Evolutionary conservation across 768 basidiomycete genomes (phyloP).

Genomic region (Inosperma sp.): DNA sequence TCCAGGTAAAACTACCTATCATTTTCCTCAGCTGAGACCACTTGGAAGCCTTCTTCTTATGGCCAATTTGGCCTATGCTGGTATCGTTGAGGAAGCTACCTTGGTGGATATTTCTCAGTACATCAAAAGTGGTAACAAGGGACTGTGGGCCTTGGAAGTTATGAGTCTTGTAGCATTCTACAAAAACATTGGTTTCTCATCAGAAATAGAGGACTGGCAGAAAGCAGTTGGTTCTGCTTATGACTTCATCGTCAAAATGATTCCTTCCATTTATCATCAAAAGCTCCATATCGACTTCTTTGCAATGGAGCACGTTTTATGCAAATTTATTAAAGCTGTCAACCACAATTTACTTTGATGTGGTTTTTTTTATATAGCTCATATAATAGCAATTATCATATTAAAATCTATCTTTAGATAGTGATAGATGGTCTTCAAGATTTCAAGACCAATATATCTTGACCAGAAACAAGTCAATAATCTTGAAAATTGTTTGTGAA

Average conservation of each 20-base stretch:
- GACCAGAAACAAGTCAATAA: no score
- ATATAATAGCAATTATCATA: no score
- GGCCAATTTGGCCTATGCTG: neutral
- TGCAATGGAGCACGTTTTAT: neutral
- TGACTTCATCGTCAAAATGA: neutral
- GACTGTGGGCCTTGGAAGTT: neutral
- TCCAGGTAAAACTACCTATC: neutral
- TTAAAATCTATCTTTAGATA: no score
- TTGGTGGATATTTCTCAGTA: neutral
- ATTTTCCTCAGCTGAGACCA: neutral
- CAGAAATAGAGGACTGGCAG: neutral
- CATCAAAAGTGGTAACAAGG: neutral
- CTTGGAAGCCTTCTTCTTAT: neutral
- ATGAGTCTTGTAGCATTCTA: neutral
- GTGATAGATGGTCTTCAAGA: no score
- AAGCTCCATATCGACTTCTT: neutral
- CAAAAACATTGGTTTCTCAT: no score
- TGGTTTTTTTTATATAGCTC: no score
- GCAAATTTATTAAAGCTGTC: no score
- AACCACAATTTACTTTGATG: no score
- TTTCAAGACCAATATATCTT: no score
- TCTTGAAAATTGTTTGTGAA: no score
- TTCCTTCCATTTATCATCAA: neutral
- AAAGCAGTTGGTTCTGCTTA: neutral
- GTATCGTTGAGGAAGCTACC: neutral